Percentiles rank a stretch among this genome's conserved stretches.
Conservation (phyloP, 225 moss, liverwort and hornwort species). For the Asterella californica region DNA sequence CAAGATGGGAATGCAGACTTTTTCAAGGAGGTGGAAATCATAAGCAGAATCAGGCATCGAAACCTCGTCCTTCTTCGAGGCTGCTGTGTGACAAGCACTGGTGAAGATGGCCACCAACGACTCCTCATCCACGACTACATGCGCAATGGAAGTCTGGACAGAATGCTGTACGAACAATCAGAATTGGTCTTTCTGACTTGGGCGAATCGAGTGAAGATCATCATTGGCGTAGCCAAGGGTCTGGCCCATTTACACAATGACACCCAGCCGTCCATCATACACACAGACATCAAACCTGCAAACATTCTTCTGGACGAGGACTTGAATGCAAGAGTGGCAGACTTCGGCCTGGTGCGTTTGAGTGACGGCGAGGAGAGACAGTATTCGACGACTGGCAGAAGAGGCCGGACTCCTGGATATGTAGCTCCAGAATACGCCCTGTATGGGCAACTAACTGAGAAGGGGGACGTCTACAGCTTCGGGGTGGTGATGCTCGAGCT, state of each 20-base stretch:
- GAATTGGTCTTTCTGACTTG: conserved; percentile 33
- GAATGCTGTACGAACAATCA: conserved; percentile 36
- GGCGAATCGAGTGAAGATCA: conserved; percentile 51
- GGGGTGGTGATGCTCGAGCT: conserved; percentile 65
- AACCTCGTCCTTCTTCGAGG: conserved; percentile 57
- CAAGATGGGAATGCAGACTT: conserved; percentile 55
- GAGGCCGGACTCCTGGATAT: conserved; percentile 54
- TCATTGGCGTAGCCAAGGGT: conserved; percentile 51
- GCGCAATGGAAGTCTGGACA: conserved; percentile 43
- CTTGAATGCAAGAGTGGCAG: conserved; percentile 47
- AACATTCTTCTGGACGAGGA: conserved; percentile 58
- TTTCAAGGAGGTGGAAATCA: conserved; percentile 54
- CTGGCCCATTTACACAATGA: conserved; percentile 54
- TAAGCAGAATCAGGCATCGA: conserved; percentile 51
- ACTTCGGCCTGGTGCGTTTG: conserved; percentile 54
- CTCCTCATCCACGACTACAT: conserved; percentile 53
- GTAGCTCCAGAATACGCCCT: conserved; percentile 59
- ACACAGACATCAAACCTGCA: conserved; percentile 57
- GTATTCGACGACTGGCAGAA: conserved; percentile 29
- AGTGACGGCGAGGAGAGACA: conserved; percentile 41
- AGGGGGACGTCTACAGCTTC: conserved; percentile 62
- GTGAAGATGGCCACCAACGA: conserved; percentile 52
- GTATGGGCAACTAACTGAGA: conserved; percentile 60
- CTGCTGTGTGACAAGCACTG: conserved; percentile 41
- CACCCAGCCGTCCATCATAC: conserved; percentile 48